These are phyloP conservation scores for Cronartium quercuum DNA, from an alignment of 1,284 basidiomycete genomes.

Conservation along the genomic window DNA sequence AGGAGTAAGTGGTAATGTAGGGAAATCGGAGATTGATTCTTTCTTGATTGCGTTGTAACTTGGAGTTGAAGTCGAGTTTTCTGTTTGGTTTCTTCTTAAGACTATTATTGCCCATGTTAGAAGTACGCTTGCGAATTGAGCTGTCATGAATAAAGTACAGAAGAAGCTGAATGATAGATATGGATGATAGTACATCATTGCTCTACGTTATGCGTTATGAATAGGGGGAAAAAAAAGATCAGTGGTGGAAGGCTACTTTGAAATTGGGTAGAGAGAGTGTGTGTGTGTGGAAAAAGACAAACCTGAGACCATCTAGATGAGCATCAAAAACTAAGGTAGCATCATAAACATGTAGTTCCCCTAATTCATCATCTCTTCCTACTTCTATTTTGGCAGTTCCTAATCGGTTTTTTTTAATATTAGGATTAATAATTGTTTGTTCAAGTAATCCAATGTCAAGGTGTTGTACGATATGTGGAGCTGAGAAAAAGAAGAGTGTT, in stretches of 20 bases:
- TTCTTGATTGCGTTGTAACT: neutral
- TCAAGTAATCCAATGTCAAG: conserved; percentile 14
- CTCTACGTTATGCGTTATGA: neutral
- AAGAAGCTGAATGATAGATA: conserved; percentile 31
- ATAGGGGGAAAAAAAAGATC: neutral
- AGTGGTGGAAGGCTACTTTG: neutral
- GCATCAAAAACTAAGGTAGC: conserved; percentile 28
- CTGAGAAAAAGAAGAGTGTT: conserved; percentile 31
- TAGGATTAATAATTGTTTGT: conserved; percentile 24
- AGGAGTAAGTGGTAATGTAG: neutral
- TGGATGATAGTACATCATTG: conserved; percentile 32
- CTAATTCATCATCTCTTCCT: conserved; percentile 30
- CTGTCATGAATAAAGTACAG: conserved; percentile 26
- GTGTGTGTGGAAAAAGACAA: neutral
- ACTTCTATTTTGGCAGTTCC: conserved; percentile 14
- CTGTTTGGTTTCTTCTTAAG: neutral
- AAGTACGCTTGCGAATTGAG: conserved; percentile 19
- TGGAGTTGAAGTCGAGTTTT: neutral
- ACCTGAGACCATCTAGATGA: conserved; percentile 34
- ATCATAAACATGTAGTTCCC: conserved; percentile 34
- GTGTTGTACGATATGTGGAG: conserved; percentile 21
- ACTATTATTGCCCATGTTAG: conserved; percentile 11
- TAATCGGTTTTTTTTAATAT: neutral
- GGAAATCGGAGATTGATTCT: neutral
- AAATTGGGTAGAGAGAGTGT: neutral